Percentiles rank a stretch among this genome's conserved stretches.
phyloP scores from a whole-genome alignment of 2,329 filamentous ascomycete genomes.

The Aspergillus piperis region DNA sequence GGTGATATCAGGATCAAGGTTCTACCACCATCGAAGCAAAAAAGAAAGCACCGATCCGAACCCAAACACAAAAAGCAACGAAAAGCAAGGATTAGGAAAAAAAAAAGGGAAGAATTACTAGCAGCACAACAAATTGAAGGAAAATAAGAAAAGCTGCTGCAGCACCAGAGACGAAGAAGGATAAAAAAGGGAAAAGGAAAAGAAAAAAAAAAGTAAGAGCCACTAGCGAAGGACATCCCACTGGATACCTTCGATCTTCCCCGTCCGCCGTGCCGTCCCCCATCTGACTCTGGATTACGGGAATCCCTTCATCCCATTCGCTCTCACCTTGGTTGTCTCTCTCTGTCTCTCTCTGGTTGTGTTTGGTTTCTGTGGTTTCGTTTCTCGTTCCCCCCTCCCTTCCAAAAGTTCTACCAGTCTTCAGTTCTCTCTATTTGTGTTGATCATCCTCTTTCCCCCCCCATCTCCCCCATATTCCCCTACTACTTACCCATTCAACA shows the following conservation, averaged over 20 bases:
- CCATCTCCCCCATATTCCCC: neutral
- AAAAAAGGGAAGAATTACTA: neutral
- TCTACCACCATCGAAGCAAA: constrained; percentile 1
- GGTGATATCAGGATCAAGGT: constrained; percentile 1
- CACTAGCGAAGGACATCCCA: constrained; percentile 14
- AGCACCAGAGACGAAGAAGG: neutral
- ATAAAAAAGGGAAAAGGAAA: constrained; percentile 3
- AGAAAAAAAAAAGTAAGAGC: constrained; percentile 6
- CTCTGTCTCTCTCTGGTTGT: constrained; percentile 5
- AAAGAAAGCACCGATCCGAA: neutral
- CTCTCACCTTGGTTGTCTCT: constrained; percentile 4
- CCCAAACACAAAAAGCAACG: constrained; percentile 3
- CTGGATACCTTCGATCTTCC: constrained; percentile 17
- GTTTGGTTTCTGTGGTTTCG: constrained; percentile 1
- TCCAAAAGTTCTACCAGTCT: neutral
- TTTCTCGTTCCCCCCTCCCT: constrained; percentile 3
- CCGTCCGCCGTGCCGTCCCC: constrained; percentile 22
- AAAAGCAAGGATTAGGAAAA: neutral
- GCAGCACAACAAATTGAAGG: neutral
- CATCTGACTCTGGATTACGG: constrained; percentile 17
- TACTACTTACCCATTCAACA: neutral
- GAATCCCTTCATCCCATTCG: constrained; percentile 19
- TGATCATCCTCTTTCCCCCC: neutral
- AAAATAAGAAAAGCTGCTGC: neutral
- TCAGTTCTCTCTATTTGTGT: neutral